phyloP scores from a whole-genome alignment of 2,329 filamentous ascomycete species.

The Calonectria leucothoes region DNA sequence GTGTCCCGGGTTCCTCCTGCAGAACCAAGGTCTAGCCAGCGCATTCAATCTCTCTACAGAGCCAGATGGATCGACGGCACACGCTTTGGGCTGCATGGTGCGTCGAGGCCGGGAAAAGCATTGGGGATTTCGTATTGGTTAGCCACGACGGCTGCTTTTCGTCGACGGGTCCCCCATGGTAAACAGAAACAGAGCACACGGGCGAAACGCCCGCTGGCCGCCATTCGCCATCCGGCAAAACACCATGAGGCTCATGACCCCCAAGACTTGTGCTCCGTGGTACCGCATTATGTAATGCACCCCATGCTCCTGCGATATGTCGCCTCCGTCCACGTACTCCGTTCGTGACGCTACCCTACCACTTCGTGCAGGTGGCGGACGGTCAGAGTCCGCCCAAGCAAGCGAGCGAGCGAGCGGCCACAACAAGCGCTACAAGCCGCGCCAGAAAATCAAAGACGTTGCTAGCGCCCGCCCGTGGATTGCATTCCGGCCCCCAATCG shows the following conservation, averaged over 20 bases:
- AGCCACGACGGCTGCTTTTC: not conserved
- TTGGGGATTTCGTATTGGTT: not conserved
- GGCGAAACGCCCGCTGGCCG: not conserved
- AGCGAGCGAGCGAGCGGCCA: constrained; percentile 21
- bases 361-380: not conserved
- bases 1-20: not conserved
- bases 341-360: not conserved
- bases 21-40: constrained; percentile 6
- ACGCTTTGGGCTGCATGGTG: constrained; percentile 8
- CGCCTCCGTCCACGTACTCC: not conserved
- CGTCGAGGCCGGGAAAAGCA: constrained; percentile 2
- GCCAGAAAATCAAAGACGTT: constrained; percentile 19
- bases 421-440: constrained; percentile 17
- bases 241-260: not conserved
- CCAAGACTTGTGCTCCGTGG: not conserved
- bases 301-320: not conserved
- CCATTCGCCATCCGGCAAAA: not conserved
- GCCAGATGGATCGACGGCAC: constrained; percentile 18
- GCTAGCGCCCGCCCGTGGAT: constrained; percentile 20
- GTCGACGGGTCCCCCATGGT: not conserved
- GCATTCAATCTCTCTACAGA: constrained; percentile 14
- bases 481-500: constrained; percentile 14
- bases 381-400: constrained; percentile 1
- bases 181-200: not conserved
- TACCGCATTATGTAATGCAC: constrained; percentile 3